Evolutionary conservation across 208 protist genomes (phyloP).

Genomic region (Trypanosoma mega): DNA sequence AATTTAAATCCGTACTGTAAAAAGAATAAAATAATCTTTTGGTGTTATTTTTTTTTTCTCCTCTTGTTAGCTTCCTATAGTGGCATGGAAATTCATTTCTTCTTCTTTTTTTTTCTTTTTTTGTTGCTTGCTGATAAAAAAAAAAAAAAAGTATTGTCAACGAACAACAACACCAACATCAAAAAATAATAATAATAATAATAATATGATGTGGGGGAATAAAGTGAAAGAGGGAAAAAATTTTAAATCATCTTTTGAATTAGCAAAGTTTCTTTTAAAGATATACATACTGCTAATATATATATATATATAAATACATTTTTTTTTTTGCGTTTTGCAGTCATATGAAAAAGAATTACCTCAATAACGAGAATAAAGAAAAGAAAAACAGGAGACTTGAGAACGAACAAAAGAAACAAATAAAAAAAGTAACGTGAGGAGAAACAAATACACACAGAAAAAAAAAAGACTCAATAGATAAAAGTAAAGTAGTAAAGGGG

Average conservation of each 20-base stretch:
- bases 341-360: background rate
- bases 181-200: too few relatives aligned
- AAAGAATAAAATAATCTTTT: too few relatives aligned
- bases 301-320: slow-evolving; percentile 7
- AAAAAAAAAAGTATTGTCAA: too few relatives aligned
- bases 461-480: background rate
- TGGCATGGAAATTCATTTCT: too few relatives aligned
- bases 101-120: too few relatives aligned
- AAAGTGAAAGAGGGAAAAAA: background rate
- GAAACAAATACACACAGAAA: background rate
- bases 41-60: too few relatives aligned
- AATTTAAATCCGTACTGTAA: too few relatives aligned
- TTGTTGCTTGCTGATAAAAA: too few relatives aligned
- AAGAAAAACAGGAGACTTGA: background rate
- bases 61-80: too few relatives aligned
- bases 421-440: too few relatives aligned
- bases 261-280: background rate
- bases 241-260: background rate
- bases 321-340: background rate
- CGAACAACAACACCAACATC: too few relatives aligned
- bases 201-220: background rate
- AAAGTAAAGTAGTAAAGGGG: too few relatives aligned
- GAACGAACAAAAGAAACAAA: background rate
- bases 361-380: background rate
- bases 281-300: background rate